Evolutionary conservation across 495 filamentous ascomycete species (phyloP).

Genomic region (Xylaria bambusicola): DNA sequence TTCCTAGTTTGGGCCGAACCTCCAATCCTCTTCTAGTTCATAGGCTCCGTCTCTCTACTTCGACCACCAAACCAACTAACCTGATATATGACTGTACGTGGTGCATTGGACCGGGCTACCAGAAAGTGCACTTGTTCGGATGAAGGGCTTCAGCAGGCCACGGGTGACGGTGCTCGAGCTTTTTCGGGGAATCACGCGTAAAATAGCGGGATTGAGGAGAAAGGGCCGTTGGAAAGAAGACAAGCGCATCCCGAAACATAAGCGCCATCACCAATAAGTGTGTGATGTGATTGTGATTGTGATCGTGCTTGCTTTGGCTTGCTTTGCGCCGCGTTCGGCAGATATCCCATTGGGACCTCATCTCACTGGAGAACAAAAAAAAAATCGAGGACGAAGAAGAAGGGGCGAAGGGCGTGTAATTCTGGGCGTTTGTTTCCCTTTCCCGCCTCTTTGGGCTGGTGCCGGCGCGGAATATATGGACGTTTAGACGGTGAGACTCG

Average conservation of each 20-base stretch:
- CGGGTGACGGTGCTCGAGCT: conserved; percentile 2
- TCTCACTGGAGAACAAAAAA: neutral
- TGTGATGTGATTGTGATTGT: conserved; percentile 20
- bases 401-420: conserved; percentile 3
- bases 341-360: conserved; percentile 16
- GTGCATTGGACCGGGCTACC: conserved; percentile 8
- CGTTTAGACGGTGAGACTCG: conserved; percentile 17
- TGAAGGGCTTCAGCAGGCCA: neutral
- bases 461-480: conserved; percentile 11
- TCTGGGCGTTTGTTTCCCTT: neutral
- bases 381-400: neutral
- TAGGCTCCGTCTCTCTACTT: neutral
- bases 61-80: neutral
- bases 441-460: conserved; percentile 14
- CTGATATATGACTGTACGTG: neutral
- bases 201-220: too few species aligned
- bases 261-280: neutral
- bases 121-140: neutral
- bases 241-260: conserved; percentile 3
- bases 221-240: too few species aligned
- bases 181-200: too few species aligned
- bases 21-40: neutral
- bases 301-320: conserved; percentile 2
- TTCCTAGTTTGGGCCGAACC: neutral
- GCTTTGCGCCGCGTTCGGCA: conserved; percentile 14